phyloP scores from a whole-genome alignment of 2,329 filamentous ascomycete species.

The Pestalotiopsis sp. region DNA sequence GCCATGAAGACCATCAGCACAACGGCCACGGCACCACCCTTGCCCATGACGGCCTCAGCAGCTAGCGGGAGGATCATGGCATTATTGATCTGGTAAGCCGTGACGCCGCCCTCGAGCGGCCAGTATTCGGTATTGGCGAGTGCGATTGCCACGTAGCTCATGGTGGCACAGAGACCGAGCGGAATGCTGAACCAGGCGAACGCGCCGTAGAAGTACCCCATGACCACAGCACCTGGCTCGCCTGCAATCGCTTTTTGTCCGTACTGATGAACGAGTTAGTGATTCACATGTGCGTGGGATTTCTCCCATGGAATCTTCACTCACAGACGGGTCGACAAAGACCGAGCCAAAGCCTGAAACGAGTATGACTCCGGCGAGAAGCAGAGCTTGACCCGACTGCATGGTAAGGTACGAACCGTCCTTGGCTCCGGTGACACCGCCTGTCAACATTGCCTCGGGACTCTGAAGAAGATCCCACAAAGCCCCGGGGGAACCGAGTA shows the following conservation, averaged over 20 bases:
- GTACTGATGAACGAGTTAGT: conserved; percentile 42
- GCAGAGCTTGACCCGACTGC: conserved; percentile 65
- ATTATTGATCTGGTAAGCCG: conserved; percentile 62
- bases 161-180: conserved; percentile 69
- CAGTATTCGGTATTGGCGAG: conserved; percentile 62
- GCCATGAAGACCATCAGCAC: conserved; percentile 73
- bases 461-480: conserved; percentile 66
- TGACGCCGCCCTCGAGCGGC: conserved; percentile 59
- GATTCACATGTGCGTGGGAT: neutral
- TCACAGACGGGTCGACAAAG: conserved; percentile 61
- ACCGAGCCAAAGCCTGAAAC: conserved; percentile 67
- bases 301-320: neutral
- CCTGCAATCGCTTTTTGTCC: conserved; percentile 75
- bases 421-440: conserved; percentile 67
- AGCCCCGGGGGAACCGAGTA: conserved; percentile 62
- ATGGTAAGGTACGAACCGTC: conserved; percentile 69
- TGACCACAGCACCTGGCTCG: conserved; percentile 66
- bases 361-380: conserved; percentile 74
- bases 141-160: conserved; percentile 68
- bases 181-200: conserved; percentile 74
- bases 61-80: conserved; percentile 69
- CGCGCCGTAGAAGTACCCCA: conserved; percentile 70
- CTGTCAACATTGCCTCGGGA: conserved; percentile 45
- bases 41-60: conserved; percentile 66
- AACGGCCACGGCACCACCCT: conserved; percentile 66